Evolutionary conservation across 306 rosid genomes (phyloP), one percentile per base, ranked within the genome.

Genomic region (Prosopis cineraria): DNA sequence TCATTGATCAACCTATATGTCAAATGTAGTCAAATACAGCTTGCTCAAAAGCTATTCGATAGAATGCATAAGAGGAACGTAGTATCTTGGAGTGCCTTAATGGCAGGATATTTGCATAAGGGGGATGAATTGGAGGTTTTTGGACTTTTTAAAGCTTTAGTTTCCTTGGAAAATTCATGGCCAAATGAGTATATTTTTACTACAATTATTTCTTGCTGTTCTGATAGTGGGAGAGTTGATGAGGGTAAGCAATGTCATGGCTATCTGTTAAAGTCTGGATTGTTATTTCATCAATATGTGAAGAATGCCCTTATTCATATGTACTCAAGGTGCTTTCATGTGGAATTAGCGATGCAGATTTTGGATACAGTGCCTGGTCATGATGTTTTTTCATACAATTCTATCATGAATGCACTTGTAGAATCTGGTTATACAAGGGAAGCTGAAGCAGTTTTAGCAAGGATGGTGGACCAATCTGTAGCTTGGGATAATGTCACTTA

Each of bases 401-500:
- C 59, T 6, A 52, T 52, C 29, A 20, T 52, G 59, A 52, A 52
- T 52, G 59, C 59, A 52, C 59, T 20, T 52, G 29, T 52, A 52
- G 59, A 22, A 52, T 52, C 59, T 52, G 59, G 59, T 52, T 20
- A n/a, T 52, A 20, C 29, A 7, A 22, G 59, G 27, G 59, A 52
- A 52, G 59, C 59, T 52, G 14, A 72, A 56, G 80, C 72, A 60
- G 87, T 89, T 68, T 80, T 89, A 75, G 19, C 52, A 45, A 84
- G 87, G 79, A 86, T 91, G 91, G 58, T 74, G 62, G 37, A 70
- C 56, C 73, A 79, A 33, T 9, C 80, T 63, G 78, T 79, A 73
- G 79, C 22, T 14, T 89, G 93, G 91, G 93, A 91, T 56, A 83
- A 69, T 79, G 85, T 79, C 79, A 84, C 93, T 12, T 91, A 82